Base-by-base conservation (phyloP, 805 yeast species). In the Pichia paraexigua region DNA sequence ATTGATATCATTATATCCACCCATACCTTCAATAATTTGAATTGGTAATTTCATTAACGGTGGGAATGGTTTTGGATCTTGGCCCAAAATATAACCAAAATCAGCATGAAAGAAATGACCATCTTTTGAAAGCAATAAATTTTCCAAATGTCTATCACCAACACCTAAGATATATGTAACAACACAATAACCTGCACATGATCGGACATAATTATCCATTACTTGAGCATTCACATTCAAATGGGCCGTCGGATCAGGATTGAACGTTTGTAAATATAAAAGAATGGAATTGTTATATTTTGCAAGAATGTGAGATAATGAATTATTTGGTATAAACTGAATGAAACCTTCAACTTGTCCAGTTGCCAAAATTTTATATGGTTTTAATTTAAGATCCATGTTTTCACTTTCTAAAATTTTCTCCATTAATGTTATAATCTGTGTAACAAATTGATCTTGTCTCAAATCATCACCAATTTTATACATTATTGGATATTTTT, bases 31-130 rank as follows among this genome's bases (percentile, higher is more conserved):
- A 42, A 94, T 87, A 18, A 94, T 85, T 67, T 94, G 99, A 42
- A 94, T 94, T 0, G 99, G 99, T 40, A 94, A 71, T 63, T 94
- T 94, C 97, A 94, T 94, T 70, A 92, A 75, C 1, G 99, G 99
- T 15, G 99, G 98, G 69, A 94, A 94, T 15, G 98, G 98, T 65
- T 94, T 94, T 2, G 99, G 99, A 66, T 94, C 99, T 49, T 91
- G 83, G 0, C 99, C 99, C 50, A 94, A 71, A 47, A 94, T 92
- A 62, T 94, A 94, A 1, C 99, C 99, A 67, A 88, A 94, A 68
- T 94, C 99, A 1, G 96, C 97, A 68, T 94, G 99, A 79, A 95
- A 92, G 64, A 94, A 94, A 59, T 82, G 87, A 2, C 95, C 84
- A 76, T 92, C 85, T 56, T 71, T 56, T 82, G 89, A 48, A 83